Evolutionary conservation across 768 basidiomycete genomes (phyloP).

Genomic region (Kwoniella sp.): DNA sequence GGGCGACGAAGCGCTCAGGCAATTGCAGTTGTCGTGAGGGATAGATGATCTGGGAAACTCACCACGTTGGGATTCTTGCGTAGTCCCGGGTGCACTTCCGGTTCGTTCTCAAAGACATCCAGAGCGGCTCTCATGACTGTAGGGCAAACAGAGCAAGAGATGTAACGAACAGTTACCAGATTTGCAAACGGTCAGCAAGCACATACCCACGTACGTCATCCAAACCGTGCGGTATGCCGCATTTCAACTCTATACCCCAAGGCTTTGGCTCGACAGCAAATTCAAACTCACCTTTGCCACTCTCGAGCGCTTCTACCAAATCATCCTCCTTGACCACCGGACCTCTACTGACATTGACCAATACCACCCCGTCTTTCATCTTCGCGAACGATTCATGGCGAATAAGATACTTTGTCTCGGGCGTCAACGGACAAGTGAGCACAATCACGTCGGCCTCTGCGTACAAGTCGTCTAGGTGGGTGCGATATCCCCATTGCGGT

Average conservation of each 20-base stretch:
- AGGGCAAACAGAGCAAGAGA: not conserved
- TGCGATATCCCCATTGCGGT: conserved; percentile 34
- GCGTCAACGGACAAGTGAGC: conserved; percentile 48
- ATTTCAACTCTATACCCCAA: not conserved
- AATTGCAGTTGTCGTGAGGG: too few relatives aligned
- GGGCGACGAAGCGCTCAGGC: too few relatives aligned
- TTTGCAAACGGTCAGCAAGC: too few relatives aligned
- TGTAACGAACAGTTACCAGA: too few relatives aligned
- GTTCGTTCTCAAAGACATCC: conserved; percentile 57
- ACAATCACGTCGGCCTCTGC: conserved; percentile 43
- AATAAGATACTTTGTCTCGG: conserved; percentile 39
- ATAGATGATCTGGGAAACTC: conserved; percentile 9
- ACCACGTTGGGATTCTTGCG: conserved; percentile 40
- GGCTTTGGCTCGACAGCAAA: too few relatives aligned
- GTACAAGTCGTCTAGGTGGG: conserved; percentile 50
- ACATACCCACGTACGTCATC: too few relatives aligned
- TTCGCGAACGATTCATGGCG: conserved; percentile 36
- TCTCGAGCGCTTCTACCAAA: conserved; percentile 55
- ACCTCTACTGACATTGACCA: conserved; percentile 53
- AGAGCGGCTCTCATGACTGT: conserved; percentile 54
- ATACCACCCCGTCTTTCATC: conserved; percentile 52
- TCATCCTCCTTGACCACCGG: conserved; percentile 54
- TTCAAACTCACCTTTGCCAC: conserved; percentile 43
- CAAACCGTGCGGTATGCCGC: not conserved
- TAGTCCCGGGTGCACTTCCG: conserved; percentile 49